Evolutionary conservation across 225 moss, liverwort and hornwort species (phyloP).

Genomic region (Physcomitrium patens): DNA sequence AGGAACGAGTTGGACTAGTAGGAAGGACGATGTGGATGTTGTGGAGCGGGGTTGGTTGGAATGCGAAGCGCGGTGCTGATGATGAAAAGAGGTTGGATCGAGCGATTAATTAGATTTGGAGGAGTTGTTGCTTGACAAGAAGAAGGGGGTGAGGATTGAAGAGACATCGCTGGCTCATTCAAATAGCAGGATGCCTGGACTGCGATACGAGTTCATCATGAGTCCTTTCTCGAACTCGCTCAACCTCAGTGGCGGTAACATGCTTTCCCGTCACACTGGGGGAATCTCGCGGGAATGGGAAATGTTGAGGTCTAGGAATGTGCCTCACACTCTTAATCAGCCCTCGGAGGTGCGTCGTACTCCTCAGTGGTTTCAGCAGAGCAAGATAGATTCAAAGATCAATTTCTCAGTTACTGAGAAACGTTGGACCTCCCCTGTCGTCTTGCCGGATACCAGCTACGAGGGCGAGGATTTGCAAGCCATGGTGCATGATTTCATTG

Average conservation of each 20-base stretch:
- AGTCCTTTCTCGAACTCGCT: constrained; percentile 22
- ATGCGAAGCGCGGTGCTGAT: too few relatives aligned
- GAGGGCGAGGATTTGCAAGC: constrained; percentile 87
- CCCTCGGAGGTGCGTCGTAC: constrained; percentile 20
- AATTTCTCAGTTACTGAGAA: constrained; percentile 19
- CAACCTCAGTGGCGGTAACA: constrained; percentile 17
- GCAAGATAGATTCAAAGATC: constrained; percentile 25
- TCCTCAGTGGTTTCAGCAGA: constrained; percentile 28
- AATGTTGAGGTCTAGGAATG: neutral
- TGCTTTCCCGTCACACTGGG: neutral
- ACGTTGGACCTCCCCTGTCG: constrained; percentile 8
- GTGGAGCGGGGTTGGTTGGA: too few relatives aligned
- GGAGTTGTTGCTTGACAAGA: neutral
- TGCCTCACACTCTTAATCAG: neutral
- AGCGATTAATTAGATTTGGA: neutral
- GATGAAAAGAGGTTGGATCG: neutral
- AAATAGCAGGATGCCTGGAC: constrained; percentile 32
- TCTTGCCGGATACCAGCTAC: constrained; percentile 34
- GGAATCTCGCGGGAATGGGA: constrained; percentile 19
- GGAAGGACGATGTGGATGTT: too few relatives aligned
- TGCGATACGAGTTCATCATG: constrained; percentile 23
- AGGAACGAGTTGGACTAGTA: too few relatives aligned
- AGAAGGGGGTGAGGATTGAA: neutral
- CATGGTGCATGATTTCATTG: constrained; percentile 90
- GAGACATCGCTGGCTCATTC: neutral